Evolutionary conservation across 495 filamentous ascomycete genomes (phyloP), one percentile per base, ranked within the genome.

Genomic region (Penicillium tannophilum): DNA sequence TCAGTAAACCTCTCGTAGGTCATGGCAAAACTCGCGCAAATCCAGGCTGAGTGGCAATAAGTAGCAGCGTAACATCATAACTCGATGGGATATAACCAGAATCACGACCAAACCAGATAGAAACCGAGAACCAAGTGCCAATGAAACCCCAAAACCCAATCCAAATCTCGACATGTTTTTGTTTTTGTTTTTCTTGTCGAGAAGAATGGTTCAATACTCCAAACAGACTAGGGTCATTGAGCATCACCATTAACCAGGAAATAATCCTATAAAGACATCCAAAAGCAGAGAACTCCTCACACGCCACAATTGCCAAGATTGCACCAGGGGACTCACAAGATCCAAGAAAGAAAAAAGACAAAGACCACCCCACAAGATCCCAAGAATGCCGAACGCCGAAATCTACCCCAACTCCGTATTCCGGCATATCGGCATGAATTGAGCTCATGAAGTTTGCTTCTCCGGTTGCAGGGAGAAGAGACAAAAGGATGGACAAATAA

Each of bases 71-170:
- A 54, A 63, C 59, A 67, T 67, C 69, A 72, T 74, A 65, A 67
- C 61, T 66, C 56, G 53, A 63, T 65, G 62, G 64, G 60, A 70
- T 70, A 75, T 72, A 74, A 73, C 64, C 55, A 66, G 41, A 63
- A 66, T 44, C 53, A 53, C 54, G 66, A 54, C 19, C 31, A 52
- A 54, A 59, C 53, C 26, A 57, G 33, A 60, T 50, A 44, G 45
- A 58, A 50, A 54, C 26, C 35, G 54, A 44, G 51, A 53, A 47
- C 44, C 59, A 52, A 62, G 36, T 23, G 26, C 12, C 56, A 47
- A 57, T 16, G 43, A 42, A 53, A 28, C 31, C 45, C 44, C 46
- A 46, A 39, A 30, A 48, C 30, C 35, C 42, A 20, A 12, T 30
- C 44, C 53, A 55, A 20, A 26, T 54, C 52, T 8, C 24, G 39